A percentile compares a stretch with the other conserved stretches of the same genome.
Conservation (phyloP, 148 eudicot genomes). For the Vaccinium corymbosum region DNA sequence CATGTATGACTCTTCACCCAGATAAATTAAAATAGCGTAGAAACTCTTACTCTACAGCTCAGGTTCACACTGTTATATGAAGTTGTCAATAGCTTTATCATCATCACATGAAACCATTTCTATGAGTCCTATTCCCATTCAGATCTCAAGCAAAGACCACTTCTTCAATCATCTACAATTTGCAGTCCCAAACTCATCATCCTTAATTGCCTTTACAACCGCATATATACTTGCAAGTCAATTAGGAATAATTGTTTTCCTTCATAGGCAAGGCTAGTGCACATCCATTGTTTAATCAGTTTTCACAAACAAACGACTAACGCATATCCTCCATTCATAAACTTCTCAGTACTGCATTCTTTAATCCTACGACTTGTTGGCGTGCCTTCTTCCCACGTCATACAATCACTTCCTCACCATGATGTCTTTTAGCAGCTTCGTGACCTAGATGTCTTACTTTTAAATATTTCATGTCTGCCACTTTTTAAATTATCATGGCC, state of each 20-base stretch:
- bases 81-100: not conserved
- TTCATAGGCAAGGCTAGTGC: not conserved
- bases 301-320: not conserved
- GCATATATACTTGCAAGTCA: not conserved
- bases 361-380: not conserved
- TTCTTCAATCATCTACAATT: not conserved
- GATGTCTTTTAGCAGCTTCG: not conserved
- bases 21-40: not conserved
- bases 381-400: not conserved
- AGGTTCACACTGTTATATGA: not conserved
- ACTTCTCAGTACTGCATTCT: not conserved
- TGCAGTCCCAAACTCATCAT: not conserved
- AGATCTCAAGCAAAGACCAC: not conserved
- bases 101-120: not conserved
- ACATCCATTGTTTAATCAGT: not conserved
- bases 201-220: not conserved
- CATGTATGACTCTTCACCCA: not conserved
- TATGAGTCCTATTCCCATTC: not conserved
- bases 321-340: not conserved
- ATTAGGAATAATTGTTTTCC: not conserved
- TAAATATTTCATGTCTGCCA: too few species aligned
- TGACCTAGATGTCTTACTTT: not conserved
- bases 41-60: slow-evolving; percentile 4
- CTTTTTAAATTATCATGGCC: too few species aligned
- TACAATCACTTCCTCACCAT: not conserved